Evolutionary conservation across 495 filamentous ascomycete genomes (phyloP).

Genomic region (Annulohypoxylon bovei): DNA sequence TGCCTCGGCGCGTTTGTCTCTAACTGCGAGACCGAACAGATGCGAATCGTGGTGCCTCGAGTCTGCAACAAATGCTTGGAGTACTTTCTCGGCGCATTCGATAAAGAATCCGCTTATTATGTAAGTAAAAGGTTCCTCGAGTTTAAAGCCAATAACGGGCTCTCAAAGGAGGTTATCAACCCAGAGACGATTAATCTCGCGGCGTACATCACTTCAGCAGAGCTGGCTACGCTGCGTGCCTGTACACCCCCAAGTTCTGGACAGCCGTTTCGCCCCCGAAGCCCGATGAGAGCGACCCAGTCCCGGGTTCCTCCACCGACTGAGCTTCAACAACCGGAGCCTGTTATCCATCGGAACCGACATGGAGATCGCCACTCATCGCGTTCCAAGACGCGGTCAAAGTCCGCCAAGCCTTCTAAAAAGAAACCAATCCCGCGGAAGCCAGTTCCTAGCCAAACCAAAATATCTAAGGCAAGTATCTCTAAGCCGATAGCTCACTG

Average conservation of each 20-base stretch:
- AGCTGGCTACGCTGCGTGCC: slow-evolving; percentile 8
- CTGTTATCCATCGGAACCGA: slow-evolving; percentile 7
- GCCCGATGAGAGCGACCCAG: slow-evolving; percentile 10
- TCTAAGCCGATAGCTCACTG: background rate
- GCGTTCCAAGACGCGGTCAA: background rate
- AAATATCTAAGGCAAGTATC: background rate
- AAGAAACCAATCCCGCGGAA: background rate
- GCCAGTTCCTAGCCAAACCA: background rate
- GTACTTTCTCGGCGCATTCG: slow-evolving; percentile 30
- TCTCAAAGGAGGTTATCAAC: slow-evolving; percentile 18
- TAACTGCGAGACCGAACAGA: background rate
- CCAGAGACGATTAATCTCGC: slow-evolving; percentile 24
- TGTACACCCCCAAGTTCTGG: background rate
- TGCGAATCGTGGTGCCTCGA: background rate
- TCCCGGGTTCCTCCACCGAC: background rate
- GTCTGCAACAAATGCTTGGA: slow-evolving; percentile 32
- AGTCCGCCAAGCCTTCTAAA: background rate
- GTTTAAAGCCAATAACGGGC: slow-evolving; percentile 28
- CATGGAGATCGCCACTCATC: background rate
- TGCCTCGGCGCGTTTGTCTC: slow-evolving; percentile 13
- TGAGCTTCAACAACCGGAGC: slow-evolving; percentile 1
- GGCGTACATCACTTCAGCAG: slow-evolving; percentile 14
- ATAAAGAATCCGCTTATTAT: slow-evolving; percentile 13
- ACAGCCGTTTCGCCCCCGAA: slow-evolving; percentile 11
- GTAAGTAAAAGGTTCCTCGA: slow-evolving; percentile 33